These are phyloP conservation scores for Tricholoma matsutake DNA, from an alignment of 768 basidiomycete species.

Conservation along the genomic window DNA sequence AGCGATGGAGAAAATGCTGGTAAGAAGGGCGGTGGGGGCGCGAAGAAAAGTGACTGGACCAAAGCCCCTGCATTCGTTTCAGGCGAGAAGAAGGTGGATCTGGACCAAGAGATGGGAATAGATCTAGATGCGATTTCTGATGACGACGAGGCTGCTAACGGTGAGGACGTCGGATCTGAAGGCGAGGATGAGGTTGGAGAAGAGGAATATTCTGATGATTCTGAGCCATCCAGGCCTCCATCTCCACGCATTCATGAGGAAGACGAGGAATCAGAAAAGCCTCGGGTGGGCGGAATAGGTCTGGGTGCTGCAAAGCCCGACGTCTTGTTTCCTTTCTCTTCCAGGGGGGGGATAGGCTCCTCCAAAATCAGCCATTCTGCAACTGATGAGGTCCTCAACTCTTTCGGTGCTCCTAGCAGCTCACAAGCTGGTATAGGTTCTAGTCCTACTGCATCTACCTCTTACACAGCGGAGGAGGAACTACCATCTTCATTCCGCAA, in stretches of 20 bases:
- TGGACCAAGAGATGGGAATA: conserved; percentile 36
- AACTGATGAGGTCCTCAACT: not conserved
- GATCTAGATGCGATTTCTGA: conserved; percentile 29
- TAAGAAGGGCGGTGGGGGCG: conserved; percentile 21
- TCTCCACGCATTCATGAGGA: conserved; percentile 55
- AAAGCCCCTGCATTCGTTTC: conserved; percentile 77
- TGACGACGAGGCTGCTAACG: conserved; percentile 29
- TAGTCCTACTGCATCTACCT: conserved; percentile 19
- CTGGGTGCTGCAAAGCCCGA: conserved; percentile 16
- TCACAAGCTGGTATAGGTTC: conserved; percentile 29
- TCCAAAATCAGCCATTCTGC: conserved; percentile 15
- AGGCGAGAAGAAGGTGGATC: conserved; percentile 48
- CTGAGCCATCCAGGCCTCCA: conserved; percentile 49
- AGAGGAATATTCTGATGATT: conserved; percentile 42
- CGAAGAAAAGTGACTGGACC: conserved; percentile 62
- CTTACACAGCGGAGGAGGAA: conserved; percentile 21
- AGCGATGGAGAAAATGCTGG: conserved; percentile 56
- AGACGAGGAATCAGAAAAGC: conserved; percentile 37
- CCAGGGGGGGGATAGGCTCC: conserved; percentile 29
- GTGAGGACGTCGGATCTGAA: conserved; percentile 30
- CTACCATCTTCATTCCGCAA: conserved; percentile 42
- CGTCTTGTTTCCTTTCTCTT: conserved; percentile 1
- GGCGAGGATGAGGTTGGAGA: conserved; percentile 37
- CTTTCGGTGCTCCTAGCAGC: not conserved
- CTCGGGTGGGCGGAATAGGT: conserved; percentile 46